Percentiles rank a stretch among this genome's conserved stretches.
phyloP scores from a whole-genome alignment of 108 stramenopile genomes.

The Heterococcus sp. region DNA sequence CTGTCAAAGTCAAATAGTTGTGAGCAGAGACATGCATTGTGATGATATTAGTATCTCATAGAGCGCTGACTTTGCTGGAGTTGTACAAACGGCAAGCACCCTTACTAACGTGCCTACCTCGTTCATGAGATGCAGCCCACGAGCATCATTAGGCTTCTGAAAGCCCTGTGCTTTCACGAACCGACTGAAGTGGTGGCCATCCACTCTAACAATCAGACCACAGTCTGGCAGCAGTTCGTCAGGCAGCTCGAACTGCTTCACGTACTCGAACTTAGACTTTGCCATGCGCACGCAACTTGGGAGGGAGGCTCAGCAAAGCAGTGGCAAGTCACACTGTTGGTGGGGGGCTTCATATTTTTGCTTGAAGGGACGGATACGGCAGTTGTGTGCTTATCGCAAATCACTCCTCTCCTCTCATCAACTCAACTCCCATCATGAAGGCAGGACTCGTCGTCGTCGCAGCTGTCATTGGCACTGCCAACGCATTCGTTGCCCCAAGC shows the following conservation, averaged over 20 bases:
- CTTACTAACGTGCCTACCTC: too few relatives aligned
- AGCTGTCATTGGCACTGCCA: not conserved
- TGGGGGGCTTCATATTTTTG: too few relatives aligned
- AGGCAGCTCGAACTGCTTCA: conserved; percentile 47
- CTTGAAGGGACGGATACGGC: too few relatives aligned
- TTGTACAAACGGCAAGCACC: too few relatives aligned
- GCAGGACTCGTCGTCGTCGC: not conserved
- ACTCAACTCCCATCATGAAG: not conserved
- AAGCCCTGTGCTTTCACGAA: conserved; percentile 48
- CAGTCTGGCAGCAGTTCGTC: conserved; percentile 47
- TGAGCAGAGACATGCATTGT: too few relatives aligned
- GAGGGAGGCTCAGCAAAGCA: too few relatives aligned
- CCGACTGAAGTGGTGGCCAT: conserved; percentile 52
- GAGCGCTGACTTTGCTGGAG: too few relatives aligned
- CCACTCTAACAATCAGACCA: conserved; percentile 37
- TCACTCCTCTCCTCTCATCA: too few relatives aligned
- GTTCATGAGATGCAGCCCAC: conserved; percentile 46
- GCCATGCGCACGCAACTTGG: conserved; percentile 46
- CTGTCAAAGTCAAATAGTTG: too few relatives aligned
- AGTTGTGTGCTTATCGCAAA: too few relatives aligned
- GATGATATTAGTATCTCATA: too few relatives aligned
- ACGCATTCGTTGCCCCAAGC: not conserved
- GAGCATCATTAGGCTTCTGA: conserved; percentile 48
- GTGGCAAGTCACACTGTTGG: too few relatives aligned
- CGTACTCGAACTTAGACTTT: conserved; percentile 52